Evolutionary conservation across 306 rosid genomes (phyloP).

Genomic region (Cyclanthera cordifolia): DNA sequence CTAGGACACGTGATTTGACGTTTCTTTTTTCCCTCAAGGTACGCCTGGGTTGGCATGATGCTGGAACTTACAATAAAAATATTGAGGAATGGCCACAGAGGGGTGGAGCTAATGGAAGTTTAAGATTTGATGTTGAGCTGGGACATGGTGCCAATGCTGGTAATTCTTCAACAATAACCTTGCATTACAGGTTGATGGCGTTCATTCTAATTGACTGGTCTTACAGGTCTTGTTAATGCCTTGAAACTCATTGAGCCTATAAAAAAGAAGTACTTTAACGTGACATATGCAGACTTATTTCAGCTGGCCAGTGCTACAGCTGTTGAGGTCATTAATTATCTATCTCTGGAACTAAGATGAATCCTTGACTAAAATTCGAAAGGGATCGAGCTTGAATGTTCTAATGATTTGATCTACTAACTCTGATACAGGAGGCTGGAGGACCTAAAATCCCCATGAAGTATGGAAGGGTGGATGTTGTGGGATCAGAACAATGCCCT

Average conservation of each 20-base stretch:
- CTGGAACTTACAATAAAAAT: constrained; percentile 86
- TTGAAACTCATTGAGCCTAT: constrained; percentile 91
- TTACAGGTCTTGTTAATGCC: constrained; percentile 79
- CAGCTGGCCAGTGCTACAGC: constrained; percentile 96
- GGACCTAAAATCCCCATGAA: constrained; percentile 96
- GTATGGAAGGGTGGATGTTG: constrained; percentile 78
- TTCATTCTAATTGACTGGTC: constrained; percentile 18
- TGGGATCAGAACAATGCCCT: constrained; percentile 72
- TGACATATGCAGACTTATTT: constrained; percentile 93
- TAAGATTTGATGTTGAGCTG: constrained; percentile 79
- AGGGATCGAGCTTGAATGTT: constrained; percentile 8
- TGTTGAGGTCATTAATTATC: constrained; percentile 49
- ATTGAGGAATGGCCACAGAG: constrained; percentile 89
- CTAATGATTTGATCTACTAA: constrained; percentile 13
- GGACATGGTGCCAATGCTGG: constrained; percentile 96
- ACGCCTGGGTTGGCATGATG: constrained; percentile 97
- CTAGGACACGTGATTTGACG: background rate
- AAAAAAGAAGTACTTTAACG: constrained; percentile 75
- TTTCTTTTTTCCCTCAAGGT: constrained; percentile 32
- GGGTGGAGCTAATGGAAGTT: constrained; percentile 94
- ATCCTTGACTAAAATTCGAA: background rate
- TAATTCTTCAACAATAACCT: constrained; percentile 18
- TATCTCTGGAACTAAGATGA: constrained; percentile 13
- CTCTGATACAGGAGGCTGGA: constrained; percentile 68
- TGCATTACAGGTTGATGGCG: constrained; percentile 1